Evolutionary conservation across 495 filamentous ascomycete species (phyloP).

Genomic region (Penicillium angulare): DNA sequence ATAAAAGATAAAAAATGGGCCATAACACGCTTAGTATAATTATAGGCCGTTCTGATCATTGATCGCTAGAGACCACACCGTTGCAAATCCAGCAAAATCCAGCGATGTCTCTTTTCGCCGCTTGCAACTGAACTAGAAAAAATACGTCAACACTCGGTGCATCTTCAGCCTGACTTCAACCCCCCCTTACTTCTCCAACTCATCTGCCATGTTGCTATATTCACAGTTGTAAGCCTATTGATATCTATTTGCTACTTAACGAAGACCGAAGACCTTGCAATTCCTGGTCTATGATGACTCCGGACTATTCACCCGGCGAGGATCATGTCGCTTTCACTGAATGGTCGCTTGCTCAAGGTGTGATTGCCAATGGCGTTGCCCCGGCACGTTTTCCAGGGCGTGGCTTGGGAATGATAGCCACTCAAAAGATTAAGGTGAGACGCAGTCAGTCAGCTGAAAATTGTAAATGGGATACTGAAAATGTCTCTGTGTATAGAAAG

Average conservation of each 20-base stretch:
- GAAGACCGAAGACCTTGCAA: background rate
- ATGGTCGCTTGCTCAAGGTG: conserved; percentile 61
- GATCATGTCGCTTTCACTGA: conserved; percentile 51
- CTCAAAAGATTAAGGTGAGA: conserved; percentile 58
- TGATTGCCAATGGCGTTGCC: conserved; percentile 58
- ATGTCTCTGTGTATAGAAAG: conserved; percentile 13
- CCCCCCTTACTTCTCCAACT: too few relatives aligned
- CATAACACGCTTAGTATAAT: too few relatives aligned
- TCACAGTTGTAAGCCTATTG: background rate
- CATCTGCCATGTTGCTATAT: too few relatives aligned
- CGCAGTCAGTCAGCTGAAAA: background rate
- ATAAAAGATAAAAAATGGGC: too few relatives aligned
- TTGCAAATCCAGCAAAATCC: too few relatives aligned
- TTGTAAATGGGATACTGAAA: background rate
- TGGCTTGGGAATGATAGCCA: conserved; percentile 74
- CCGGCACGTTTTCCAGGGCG: conserved; percentile 60
- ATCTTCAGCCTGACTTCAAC: too few relatives aligned
- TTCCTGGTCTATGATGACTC: conserved; percentile 22
- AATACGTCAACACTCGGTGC: too few relatives aligned
- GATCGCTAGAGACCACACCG: too few relatives aligned
- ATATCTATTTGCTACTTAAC: background rate
- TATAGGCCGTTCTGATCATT: too few relatives aligned
- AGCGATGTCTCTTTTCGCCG: too few relatives aligned
- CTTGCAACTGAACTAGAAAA: too few relatives aligned
- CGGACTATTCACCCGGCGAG: conserved; percentile 41